Evolutionary conservation across 148 eudicot species (phyloP).

Genomic region (Heliosperma pusillum): DNA sequence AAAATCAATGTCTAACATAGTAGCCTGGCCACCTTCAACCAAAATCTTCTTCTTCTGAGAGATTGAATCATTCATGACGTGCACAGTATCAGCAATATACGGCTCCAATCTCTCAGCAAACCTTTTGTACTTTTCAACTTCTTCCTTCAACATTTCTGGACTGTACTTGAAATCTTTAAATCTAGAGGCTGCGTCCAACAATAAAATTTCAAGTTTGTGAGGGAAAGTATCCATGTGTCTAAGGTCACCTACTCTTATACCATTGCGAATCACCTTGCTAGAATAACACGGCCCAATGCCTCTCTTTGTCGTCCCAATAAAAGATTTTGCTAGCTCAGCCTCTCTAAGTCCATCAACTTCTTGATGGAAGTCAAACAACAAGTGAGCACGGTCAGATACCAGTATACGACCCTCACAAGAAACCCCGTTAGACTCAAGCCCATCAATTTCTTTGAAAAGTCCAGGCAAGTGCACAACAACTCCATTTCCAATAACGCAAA

Average conservation of each 20-base stretch:
- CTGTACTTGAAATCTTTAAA: constrained; percentile 66
- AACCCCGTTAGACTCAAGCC: constrained; percentile 82
- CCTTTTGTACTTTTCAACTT: constrained; percentile 81
- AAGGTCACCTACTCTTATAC: constrained; percentile 81
- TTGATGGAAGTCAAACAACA: constrained; percentile 90
- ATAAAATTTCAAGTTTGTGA: constrained; percentile 72
- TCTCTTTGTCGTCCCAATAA: constrained; percentile 92
- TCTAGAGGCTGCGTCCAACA: constrained; percentile 81
- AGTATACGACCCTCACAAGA: constrained; percentile 79
- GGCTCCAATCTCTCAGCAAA: constrained; percentile 96
- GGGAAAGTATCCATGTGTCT: constrained; percentile 95
- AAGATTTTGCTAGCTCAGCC: constrained; percentile 85
- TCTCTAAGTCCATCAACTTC: constrained; percentile 85
- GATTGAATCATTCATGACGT: constrained; percentile 68
- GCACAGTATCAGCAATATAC: constrained; percentile 78
- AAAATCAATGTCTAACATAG: constrained; percentile 96
- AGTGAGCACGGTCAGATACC: constrained; percentile 94
- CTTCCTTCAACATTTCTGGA: constrained; percentile 64
- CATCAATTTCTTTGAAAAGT: constrained; percentile 79
- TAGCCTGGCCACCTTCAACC: constrained; percentile 98
- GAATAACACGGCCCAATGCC: constrained; percentile 94
- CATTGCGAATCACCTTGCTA: constrained; percentile 84
- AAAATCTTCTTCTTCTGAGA: constrained; percentile 66
- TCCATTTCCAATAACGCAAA: constrained; percentile 92
- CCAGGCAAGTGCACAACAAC: constrained; percentile 93